A percentile compares a stretch with the other conserved stretches of the same genome.
phyloP scores from a whole-genome alignment of 2,329 filamentous ascomycete species.

The Talaromyces sp. region DNA sequence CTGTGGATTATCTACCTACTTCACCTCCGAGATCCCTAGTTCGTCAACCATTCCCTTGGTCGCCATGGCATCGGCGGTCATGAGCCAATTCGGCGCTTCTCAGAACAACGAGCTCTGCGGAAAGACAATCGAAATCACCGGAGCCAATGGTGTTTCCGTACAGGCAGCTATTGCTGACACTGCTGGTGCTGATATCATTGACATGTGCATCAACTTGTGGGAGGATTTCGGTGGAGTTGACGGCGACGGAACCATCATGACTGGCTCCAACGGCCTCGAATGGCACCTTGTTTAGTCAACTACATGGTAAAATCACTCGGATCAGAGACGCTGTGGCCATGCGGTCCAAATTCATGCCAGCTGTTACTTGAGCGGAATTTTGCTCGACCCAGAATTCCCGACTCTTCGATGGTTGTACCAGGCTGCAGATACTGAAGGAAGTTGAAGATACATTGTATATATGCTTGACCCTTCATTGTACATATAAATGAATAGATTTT shows the following conservation, averaged over 20 bases:
- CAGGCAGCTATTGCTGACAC: slow-evolving; percentile 15
- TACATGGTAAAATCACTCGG: not conserved
- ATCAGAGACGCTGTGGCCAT: too few species aligned
- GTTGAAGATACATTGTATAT: not conserved
- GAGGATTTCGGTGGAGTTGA: slow-evolving; percentile 13
- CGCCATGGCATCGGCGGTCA: slow-evolving; percentile 6
- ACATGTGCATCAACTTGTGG: slow-evolving; percentile 16
- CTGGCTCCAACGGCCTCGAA: not conserved
- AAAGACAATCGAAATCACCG: slow-evolving; percentile 14
- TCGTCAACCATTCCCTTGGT: slow-evolving; percentile 1
- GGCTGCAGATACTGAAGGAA: not conserved
- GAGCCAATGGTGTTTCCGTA: slow-evolving; percentile 12
- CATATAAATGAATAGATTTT: not conserved
- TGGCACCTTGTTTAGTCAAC: slow-evolving; percentile 5
- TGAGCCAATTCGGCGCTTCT: slow-evolving; percentile 9
- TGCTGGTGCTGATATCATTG: slow-evolving; percentile 14
- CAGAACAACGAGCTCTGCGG: slow-evolving; percentile 18
- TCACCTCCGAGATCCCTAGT: slow-evolving; percentile 13
- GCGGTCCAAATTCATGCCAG: not conserved
- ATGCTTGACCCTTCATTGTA: not conserved
- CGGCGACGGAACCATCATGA: slow-evolving; percentile 16
- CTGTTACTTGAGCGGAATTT: too few species aligned
- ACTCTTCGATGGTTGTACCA: too few species aligned
- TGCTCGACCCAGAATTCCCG: not conserved
- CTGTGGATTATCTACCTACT: slow-evolving; percentile 17